Evolutionary conservation across 1,139 yeast species (phyloP), one percentile per base, ranked within the genome.

Genomic region (Yamadazyma songkhlaensis): DNA sequence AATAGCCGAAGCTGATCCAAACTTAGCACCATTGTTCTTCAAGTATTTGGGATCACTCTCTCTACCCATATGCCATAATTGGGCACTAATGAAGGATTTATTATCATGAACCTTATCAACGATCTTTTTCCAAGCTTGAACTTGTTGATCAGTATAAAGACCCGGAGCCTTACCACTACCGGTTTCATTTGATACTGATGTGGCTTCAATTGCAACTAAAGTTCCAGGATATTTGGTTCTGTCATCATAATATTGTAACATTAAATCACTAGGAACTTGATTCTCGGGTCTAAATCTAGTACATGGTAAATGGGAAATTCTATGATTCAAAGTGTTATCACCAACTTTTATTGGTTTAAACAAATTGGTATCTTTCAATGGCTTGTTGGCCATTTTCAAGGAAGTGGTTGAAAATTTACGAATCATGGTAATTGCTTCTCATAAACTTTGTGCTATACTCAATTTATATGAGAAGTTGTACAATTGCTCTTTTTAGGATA

Each of bases 11-110:
- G 68, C 55, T 25, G 58, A 55, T 25, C 56, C 35, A 34, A 41
- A 57, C 42, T 49, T 54, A 31, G 45, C 43, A 3, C 71, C 71
- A 30, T 50, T 46, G 26, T 51, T 45, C 37, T 74, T 72, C 45
- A 75, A 53, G 23, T 59, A 50, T 6, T 49, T 58, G 6, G 82
- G 72, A 42, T 54, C 61, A 5, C 77, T 77, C 31, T 63, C 64
- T 54, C 85, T 67, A 33, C 89, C 89, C 39, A 79, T 53, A 34
- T 64, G 68, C 83, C 85, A 81, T 33, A 84, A 51, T 58, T 84
- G 94, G 27, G 70, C 52, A 42, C 75, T 68, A n/a, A 77, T 56
- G 43, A 57, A 70, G 0, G 85, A 72, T 20, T 74, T 68, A 46
- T 81, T 72, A 29, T 59, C 66, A 50, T 81, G 87, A 29, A 81